Conservation (phyloP, 305 asterid genomes). For the Fraxinus dipetala region DNA sequence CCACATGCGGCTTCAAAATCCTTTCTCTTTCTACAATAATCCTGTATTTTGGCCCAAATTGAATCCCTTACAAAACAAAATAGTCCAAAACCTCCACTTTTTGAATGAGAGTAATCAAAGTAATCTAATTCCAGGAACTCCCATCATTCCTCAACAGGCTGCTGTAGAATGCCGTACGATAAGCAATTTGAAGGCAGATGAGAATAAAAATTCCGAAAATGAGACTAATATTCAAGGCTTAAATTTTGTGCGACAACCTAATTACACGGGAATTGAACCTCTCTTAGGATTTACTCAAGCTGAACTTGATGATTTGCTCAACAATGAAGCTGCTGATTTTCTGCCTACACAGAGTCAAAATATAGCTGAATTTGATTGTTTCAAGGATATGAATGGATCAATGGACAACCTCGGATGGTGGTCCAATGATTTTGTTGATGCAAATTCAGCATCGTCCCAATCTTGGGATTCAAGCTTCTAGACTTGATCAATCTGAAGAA, state of each 20-base stretch:
- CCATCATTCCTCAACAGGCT: constrained; percentile 3
- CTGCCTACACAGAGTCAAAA: constrained; percentile 13
- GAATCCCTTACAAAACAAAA: constrained; percentile 46
- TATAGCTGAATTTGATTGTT: constrained; percentile 37
- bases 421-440: constrained; percentile 51
- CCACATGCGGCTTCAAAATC: constrained; percentile 71
- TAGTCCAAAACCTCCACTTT: constrained; percentile 43
- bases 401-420: constrained; percentile 44
- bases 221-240: neutral
- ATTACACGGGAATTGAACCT: constrained; percentile 23
- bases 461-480: constrained; percentile 50
- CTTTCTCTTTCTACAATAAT: constrained; percentile 46
- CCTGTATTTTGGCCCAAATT: constrained; percentile 54
- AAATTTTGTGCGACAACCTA: neutral
- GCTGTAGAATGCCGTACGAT: constrained; percentile 17
- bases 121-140: constrained; percentile 19
- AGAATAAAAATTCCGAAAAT: neutral
- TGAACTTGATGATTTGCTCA: constrained; percentile 49
- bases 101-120: constrained; percentile 21
- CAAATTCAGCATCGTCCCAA: constrained; percentile 21
- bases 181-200: constrained; percentile 17
- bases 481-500: constrained; percentile 42
- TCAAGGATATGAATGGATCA: constrained; percentile 13
- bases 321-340: constrained; percentile 28
- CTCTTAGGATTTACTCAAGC: constrained; percentile 40